These are phyloP conservation scores for Calonectria hawksworthii DNA, from an alignment of 2,329 filamentous ascomycete genomes.

Conservation along the genomic window DNA sequence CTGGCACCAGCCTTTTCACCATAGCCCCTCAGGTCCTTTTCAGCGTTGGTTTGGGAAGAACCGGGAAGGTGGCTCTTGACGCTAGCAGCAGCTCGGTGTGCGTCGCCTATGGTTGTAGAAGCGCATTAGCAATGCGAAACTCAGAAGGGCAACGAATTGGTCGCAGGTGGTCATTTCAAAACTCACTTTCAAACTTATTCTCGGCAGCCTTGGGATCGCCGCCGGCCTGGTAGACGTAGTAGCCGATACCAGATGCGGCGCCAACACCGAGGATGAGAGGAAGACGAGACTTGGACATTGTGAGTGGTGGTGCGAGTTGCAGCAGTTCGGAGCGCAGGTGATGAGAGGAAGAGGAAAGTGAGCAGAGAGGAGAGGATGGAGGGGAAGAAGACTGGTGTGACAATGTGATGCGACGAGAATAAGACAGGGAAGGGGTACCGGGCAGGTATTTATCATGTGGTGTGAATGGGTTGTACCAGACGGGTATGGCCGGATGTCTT, in stretches of 20 bases:
- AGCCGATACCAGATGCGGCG: constrained; percentile 79
- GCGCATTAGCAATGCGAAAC: constrained; percentile 29
- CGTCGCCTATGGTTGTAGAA: constrained; percentile 73
- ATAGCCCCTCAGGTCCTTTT: constrained; percentile 71
- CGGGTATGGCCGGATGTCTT: constrained; percentile 13
- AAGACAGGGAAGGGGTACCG: constrained; percentile 12
- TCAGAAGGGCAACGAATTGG: not conserved
- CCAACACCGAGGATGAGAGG: constrained; percentile 71
- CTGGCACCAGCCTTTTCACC: constrained; percentile 70
- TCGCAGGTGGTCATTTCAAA: not conserved
- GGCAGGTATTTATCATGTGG: constrained; percentile 27
- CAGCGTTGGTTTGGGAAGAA: constrained; percentile 67
- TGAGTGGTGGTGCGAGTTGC: constrained; percentile 19
- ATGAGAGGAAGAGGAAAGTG: constrained; percentile 2
- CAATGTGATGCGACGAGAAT: not conserved
- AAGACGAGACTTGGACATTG: constrained; percentile 60
- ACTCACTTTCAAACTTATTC: constrained; percentile 86
- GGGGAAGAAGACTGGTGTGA: constrained; percentile 20
- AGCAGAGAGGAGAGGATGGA: not conserved
- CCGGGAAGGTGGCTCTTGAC: constrained; percentile 77
- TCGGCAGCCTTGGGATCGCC: constrained; percentile 86
- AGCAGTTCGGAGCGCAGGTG: not conserved
- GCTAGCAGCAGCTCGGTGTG: constrained; percentile 76
- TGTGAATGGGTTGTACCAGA: constrained; percentile 16
- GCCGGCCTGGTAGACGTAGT: constrained; percentile 92